Evolutionary conservation across 2,329 filamentous ascomycete species (phyloP).

Genomic region (Epichloe elymi): DNA sequence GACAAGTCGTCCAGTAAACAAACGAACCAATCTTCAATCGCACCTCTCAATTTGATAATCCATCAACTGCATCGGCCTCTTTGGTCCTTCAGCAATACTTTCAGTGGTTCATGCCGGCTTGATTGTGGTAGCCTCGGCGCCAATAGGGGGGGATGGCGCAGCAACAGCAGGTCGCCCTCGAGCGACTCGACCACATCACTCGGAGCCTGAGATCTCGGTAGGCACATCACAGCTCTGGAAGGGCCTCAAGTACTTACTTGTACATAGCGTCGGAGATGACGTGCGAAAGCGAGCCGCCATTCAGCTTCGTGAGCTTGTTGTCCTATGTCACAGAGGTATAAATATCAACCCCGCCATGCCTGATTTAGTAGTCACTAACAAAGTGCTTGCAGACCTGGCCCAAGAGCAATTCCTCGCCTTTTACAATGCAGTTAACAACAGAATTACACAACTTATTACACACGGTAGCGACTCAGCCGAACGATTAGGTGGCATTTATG

Average conservation of each 20-base stretch:
- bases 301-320: slow-evolving; percentile 42
- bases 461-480: slow-evolving; percentile 80
- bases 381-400: slow-evolving; percentile 47
- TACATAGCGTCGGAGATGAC: slow-evolving; percentile 29
- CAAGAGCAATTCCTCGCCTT: slow-evolving; percentile 60
- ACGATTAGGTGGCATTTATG: slow-evolving; percentile 80
- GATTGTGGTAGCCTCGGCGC: slow-evolving; percentile 12
- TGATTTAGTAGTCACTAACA: background rate
- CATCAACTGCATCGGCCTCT: background rate
- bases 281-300: slow-evolving; percentile 37
- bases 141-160: slow-evolving; percentile 24
- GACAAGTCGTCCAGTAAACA: background rate
- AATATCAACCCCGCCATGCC: background rate
- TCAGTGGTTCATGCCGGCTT: slow-evolving; percentile 16
- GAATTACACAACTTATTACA: slow-evolving; percentile 55
- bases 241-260: slow-evolving; percentile 8
- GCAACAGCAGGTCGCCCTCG: slow-evolving; percentile 39
- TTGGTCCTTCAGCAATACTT: background rate
- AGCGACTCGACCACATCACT: slow-evolving; percentile 40
- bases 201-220: slow-evolving; percentile 45
- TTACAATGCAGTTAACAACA: slow-evolving; percentile 43
- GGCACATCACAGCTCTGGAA: slow-evolving; percentile 5
- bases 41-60: background rate
- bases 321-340: slow-evolving; percentile 41
- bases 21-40: background rate